Evolutionary conservation across 2,329 filamentous ascomycete species (phyloP).

Genomic region (Neonectria hederae): DNA sequence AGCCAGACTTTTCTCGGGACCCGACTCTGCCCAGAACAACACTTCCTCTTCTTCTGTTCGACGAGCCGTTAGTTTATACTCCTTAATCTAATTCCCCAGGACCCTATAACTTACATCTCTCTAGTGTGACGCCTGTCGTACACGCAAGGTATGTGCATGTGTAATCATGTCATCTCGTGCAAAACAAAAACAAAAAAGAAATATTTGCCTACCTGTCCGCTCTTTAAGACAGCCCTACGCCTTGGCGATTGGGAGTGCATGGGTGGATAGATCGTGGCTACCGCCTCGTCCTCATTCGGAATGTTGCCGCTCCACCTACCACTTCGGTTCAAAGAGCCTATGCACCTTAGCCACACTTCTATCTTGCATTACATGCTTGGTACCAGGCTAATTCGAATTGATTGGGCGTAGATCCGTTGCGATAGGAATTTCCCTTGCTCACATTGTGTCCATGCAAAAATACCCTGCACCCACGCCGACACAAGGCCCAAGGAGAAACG

Average conservation of each 20-base stretch:
- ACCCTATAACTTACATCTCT: constrained; percentile 24
- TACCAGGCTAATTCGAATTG: constrained; percentile 3
- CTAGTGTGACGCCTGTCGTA: constrained; percentile 47
- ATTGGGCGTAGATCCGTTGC: constrained; percentile 46
- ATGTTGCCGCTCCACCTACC: not conserved
- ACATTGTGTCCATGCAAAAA: constrained; percentile 49
- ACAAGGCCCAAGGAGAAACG: constrained; percentile 49
- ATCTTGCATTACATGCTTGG: not conserved
- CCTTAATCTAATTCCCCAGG: not conserved
- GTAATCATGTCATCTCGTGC: not conserved
- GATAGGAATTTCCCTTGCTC: constrained; percentile 50
- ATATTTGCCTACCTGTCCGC: not conserved
- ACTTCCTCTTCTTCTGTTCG: constrained; percentile 32
- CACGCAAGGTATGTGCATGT: constrained; percentile 44
- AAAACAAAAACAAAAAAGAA: too few species aligned
- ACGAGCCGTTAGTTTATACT: constrained; percentile 37
- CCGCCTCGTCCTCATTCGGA: not conserved
- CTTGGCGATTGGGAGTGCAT: not conserved
- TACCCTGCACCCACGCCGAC: constrained; percentile 48
- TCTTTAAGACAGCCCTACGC: not conserved
- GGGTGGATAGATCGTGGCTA: not conserved
- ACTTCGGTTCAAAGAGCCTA: not conserved
- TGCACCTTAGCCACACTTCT: not conserved
- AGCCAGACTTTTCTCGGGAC: constrained; percentile 21
- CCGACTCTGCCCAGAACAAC: constrained; percentile 35